Conservation (phyloP, 116 monocot genomes). For the Cymodocea nodosa region DNA sequence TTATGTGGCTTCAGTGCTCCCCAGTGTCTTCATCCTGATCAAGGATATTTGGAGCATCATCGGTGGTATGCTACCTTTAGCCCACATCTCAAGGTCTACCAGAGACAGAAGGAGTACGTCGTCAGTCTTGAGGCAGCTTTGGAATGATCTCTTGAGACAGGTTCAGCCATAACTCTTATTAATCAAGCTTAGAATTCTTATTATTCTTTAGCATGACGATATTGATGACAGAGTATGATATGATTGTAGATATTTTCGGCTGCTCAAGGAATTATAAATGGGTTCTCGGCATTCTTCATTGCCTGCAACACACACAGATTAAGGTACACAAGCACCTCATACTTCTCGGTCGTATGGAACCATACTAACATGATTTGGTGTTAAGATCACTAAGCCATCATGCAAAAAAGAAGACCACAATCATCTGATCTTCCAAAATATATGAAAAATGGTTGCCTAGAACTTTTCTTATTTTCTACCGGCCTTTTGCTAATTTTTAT, state of each 20-base stretch:
- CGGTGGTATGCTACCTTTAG: slow-evolving; percentile 16
- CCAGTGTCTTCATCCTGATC: slow-evolving; percentile 11
- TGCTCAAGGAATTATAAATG: slow-evolving; percentile 29
- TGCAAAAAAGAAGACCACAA: too few relatives aligned
- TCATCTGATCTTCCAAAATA: neutral
- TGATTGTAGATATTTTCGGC: slow-evolving; percentile 34
- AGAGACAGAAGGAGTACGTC: slow-evolving; percentile 22
- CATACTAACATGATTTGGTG: neutral
- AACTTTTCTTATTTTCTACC: neutral
- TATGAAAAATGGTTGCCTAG: neutral
- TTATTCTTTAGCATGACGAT: neutral
- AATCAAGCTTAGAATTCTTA: neutral
- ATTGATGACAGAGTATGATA: neutral
- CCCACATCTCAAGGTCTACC: slow-evolving; percentile 16
- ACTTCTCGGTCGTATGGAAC: neutral
- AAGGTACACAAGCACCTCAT: slow-evolving; percentile 24
- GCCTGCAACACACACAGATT: slow-evolving; percentile 46
- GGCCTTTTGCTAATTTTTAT: neutral
- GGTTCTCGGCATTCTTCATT: slow-evolving; percentile 33
- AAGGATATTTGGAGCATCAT: slow-evolving; percentile 27
- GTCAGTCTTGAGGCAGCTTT: slow-evolving; percentile 29
- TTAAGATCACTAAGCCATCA: neutral
- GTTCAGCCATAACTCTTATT: slow-evolving; percentile 11
- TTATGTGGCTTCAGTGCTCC: slow-evolving; percentile 9
- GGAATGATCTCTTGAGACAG: slow-evolving; percentile 56